Evolutionary conservation across 192 early-diverging fungal species (phyloP).

Genomic region (Ambispora gerdemannii): DNA sequence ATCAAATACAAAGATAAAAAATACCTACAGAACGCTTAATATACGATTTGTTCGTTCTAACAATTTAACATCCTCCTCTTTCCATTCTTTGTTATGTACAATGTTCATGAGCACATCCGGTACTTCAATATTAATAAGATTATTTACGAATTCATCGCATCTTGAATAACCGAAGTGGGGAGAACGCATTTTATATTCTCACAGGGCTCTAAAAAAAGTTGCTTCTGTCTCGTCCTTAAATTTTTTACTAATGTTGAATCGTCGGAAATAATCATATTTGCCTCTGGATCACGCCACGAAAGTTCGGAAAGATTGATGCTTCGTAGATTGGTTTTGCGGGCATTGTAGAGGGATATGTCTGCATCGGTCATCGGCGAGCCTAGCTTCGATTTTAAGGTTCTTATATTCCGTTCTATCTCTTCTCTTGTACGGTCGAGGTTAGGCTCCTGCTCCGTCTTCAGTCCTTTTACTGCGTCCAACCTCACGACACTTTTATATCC

Average conservation of each 20-base stretch:
- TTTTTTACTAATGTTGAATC: constrained; percentile 11
- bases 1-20: not conserved
- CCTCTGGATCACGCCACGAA: constrained; percentile 7
- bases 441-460: constrained; percentile 14
- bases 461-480: constrained; percentile 14
- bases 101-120: not conserved
- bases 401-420: constrained; percentile 11
- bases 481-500: constrained; percentile 28
- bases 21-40: constrained; percentile 15
- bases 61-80: constrained; percentile 1
- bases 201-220: constrained; percentile 6
- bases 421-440: constrained; percentile 9
- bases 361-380: not conserved
- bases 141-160: constrained; percentile 12
- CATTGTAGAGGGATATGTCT: constrained; percentile 17
- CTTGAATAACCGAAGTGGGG: not conserved
- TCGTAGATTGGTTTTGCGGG: constrained; percentile 19
- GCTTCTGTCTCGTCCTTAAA: constrained; percentile 6
- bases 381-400: constrained; percentile 14
- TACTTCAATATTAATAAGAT: not conserved
- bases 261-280: constrained; percentile 19
- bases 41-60: constrained; percentile 4
- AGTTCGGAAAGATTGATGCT: constrained; percentile 9
- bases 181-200: constrained; percentile 28
- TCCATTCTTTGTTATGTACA: constrained; percentile 14